A percentile compares a stretch with the other conserved stretches of the same genome.
Conservation (phyloP, 1,284 basidiomycete species). For the Boletus albobrunnescens region DNA sequence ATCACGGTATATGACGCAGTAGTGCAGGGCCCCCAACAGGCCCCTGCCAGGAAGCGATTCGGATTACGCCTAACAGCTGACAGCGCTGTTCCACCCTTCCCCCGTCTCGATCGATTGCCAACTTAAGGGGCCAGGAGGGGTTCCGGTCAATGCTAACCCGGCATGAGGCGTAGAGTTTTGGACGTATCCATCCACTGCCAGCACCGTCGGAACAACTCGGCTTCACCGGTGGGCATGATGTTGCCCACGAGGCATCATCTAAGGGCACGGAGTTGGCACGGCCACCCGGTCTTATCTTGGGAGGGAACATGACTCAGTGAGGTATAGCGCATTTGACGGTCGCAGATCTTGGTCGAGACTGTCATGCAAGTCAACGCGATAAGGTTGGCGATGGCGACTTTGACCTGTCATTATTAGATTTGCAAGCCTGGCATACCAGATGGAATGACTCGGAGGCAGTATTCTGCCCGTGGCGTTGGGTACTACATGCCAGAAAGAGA, state of each 20-base stretch:
- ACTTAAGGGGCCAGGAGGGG: background rate
- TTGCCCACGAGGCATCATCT: slow-evolving; percentile 3
- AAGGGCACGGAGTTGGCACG: background rate
- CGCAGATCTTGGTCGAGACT: background rate
- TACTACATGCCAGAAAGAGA: slow-evolving; percentile 4
- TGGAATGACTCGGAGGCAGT: slow-evolving; percentile 4
- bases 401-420: background rate
- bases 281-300: background rate
- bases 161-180: slow-evolving; percentile 5
- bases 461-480: background rate
- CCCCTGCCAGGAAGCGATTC: background rate
- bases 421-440: background rate
- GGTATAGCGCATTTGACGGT: background rate
- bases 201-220: background rate
- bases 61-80: background rate
- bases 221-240: slow-evolving; percentile 6
- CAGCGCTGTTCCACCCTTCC: background rate
- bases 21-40: no score
- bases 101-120: background rate
- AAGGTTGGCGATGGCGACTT: slow-evolving; percentile 2
- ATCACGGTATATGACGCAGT: no score
- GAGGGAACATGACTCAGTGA: background rate
- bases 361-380: slow-evolving; percentile 2
- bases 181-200: background rate
- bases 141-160: background rate